Evolutionary conservation across 2,329 filamentous ascomycete genomes (phyloP).

Genomic region (Pestalotiopsis sp.): DNA sequence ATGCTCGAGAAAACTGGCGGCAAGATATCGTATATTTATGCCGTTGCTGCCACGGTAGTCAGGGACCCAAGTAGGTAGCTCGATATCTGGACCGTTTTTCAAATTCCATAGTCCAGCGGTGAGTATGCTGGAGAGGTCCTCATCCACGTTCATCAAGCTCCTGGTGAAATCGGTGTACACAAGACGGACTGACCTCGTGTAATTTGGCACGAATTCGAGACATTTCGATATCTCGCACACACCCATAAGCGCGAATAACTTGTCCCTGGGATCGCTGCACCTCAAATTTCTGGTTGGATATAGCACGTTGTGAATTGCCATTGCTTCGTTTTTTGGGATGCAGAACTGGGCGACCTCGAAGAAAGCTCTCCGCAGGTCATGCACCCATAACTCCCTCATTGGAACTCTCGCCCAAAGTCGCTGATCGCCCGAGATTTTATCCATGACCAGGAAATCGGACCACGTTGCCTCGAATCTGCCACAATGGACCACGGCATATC

Average conservation of each 20-base stretch:
- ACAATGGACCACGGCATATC: background rate
- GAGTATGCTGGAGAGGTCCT: background rate
- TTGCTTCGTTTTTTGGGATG: background rate
- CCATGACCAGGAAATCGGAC: background rate
- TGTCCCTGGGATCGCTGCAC: background rate
- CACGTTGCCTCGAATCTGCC: background rate
- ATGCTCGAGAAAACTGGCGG: background rate
- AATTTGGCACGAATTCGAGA: background rate
- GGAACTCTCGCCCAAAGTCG: background rate
- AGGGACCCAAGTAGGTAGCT: constrained; percentile 3
- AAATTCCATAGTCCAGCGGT: constrained; percentile 1
- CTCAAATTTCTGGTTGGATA: background rate
- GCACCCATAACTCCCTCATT: background rate
- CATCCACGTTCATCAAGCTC: background rate
- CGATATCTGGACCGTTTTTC: background rate
- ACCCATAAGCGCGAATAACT: background rate
- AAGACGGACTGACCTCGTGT: background rate
- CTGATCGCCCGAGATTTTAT: background rate
- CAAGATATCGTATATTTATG: constrained; percentile 5
- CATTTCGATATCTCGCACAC: background rate
- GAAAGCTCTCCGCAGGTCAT: constrained; percentile 3
- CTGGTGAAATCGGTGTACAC: constrained; percentile 1
- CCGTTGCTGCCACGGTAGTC: constrained; percentile 7
- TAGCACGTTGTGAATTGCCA: background rate
- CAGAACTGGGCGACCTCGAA: constrained; percentile 4